These are phyloP conservation scores for Actinomortierella wolfii DNA, from an alignment of 371 early-diverging fungal species.

Conservation along the genomic window DNA sequence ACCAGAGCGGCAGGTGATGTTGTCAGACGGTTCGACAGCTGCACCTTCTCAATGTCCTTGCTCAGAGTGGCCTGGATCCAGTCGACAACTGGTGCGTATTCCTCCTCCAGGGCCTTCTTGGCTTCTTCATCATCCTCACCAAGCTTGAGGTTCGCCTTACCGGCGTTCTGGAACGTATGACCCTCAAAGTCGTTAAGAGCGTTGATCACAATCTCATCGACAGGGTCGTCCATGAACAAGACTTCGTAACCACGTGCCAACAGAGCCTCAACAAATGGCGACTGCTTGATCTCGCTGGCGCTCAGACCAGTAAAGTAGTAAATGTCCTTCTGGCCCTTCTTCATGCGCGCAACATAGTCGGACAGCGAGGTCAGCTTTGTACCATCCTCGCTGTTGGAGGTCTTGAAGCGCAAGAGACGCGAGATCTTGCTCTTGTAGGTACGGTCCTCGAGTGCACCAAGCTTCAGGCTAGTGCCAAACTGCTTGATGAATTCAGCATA, in stretches of 20 bases:
- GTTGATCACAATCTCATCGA: slow-evolving; percentile 89
- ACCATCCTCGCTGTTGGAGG: slow-evolving; percentile 56
- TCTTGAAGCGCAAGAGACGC: slow-evolving; percentile 80
- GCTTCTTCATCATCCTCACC: slow-evolving; percentile 65
- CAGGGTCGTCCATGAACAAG: slow-evolving; percentile 86
- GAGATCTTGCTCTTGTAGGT: slow-evolving; percentile 74
- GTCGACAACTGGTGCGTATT: slow-evolving; percentile 68
- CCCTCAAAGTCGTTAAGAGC: slow-evolving; percentile 78
- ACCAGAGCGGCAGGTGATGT: slow-evolving; percentile 80
- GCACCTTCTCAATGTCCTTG: slow-evolving; percentile 75
- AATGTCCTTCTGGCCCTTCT: slow-evolving; percentile 87
- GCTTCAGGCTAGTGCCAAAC: slow-evolving; percentile 77
- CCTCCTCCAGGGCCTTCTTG: slow-evolving; percentile 52
- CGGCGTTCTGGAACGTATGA: slow-evolving; percentile 80
- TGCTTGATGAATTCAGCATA: slow-evolving; percentile 76
- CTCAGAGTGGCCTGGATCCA: slow-evolving; percentile 68
- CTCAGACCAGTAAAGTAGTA: slow-evolving; percentile 83
- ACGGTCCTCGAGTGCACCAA: slow-evolving; percentile 84
- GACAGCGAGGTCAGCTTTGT: slow-evolving; percentile 71
- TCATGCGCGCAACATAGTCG: slow-evolving; percentile 87
- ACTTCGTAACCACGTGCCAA: slow-evolving; percentile 90
- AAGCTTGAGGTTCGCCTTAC: slow-evolving; percentile 83
- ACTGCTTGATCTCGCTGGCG: slow-evolving; percentile 73
- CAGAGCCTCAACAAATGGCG: slow-evolving; percentile 89
- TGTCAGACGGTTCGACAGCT: slow-evolving; percentile 73